Evolutionary conservation across 2,329 filamentous ascomycete species (phyloP), one percentile per base, ranked within the genome.

Genomic region (Dothideomycetes sp.): DNA sequence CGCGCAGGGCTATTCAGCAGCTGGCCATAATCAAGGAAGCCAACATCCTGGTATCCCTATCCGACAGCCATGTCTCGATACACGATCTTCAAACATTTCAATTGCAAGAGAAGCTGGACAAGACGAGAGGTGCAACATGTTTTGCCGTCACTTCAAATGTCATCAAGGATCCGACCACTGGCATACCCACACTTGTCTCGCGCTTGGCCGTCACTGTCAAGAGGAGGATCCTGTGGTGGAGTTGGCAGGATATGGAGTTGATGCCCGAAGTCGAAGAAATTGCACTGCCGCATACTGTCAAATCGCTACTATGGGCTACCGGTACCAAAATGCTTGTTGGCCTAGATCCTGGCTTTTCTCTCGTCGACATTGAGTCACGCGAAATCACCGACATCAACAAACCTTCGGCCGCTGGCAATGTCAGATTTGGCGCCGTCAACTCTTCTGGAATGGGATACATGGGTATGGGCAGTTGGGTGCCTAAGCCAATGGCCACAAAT

Each of bases 71-170:
- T 62, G 77, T 98, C 49, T 91, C 84, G 16, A 78, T 96, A 23
- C 81, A 98, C 64, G 88, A 98, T 60, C 71, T 94, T 16, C 79
- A 89, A 49, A 84, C 78, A 20, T 95, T 93, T 62, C 73, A 82
- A 49, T 71, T 88, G 43, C 76, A 89, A 55, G 84, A 94, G 60
- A 82, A 78, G 46, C 69, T 98, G 30, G 67, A 77, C 37, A 81
- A 82, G 57, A 94, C 88, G 10, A 91, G 84, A 64, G 91, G 91
- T 51, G 89, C 91, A 11, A 81, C 80, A 2, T 80, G 81, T 30
- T 96, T 98, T 61, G 87, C 89, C 1, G 85, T 94, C 30, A 95
- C 88, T 2, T 94, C 86, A 48, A 94, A 96, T 61, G 93, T 96
- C 41, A 82, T 94, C 51, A 89, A 91, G 59, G 91, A 98, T 60